Percentiles rank a stretch among this genome's conserved stretches.
Evolutionary conservation across 2,329 filamentous ascomycete species (phyloP).

Genomic region (Neofusicoccum laricinum): DNA sequence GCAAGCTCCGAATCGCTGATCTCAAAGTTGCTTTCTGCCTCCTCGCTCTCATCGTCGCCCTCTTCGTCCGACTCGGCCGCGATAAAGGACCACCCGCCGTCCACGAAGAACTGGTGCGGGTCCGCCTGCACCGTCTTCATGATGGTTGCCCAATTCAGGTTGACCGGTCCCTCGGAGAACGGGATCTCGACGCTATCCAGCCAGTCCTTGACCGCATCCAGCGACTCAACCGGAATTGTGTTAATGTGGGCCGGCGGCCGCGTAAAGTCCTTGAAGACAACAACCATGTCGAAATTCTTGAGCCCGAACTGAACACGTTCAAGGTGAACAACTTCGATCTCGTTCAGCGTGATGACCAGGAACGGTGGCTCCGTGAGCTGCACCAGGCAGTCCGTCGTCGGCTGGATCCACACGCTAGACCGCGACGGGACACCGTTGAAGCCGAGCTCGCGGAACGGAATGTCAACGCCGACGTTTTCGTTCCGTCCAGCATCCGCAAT

Average conservation of each 20-base stretch:
- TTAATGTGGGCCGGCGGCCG: conserved; percentile 92
- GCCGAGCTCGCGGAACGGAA: conserved; percentile 92
- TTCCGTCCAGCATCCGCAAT: conserved; percentile 92
- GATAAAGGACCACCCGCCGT: conserved; percentile 94
- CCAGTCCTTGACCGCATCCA: conserved; percentile 97
- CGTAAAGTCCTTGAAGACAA: conserved; percentile 96
- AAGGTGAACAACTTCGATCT: conserved; percentile 93
- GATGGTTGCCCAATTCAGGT: conserved; percentile 97
- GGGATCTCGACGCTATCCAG: conserved; percentile 94
- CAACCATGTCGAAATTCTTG: conserved; percentile 98
- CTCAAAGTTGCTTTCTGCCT: conserved; percentile 90
- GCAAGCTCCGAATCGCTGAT: conserved; percentile 79
- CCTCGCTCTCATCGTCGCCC: conserved; percentile 68
- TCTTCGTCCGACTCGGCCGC: conserved; percentile 84
- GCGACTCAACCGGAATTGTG: conserved; percentile 91
- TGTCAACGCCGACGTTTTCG: conserved; percentile 88
- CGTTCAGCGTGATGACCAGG: conserved; percentile 89
- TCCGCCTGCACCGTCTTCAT: conserved; percentile 98
- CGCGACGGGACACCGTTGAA: conserved; percentile 96
- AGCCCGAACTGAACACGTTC: conserved; percentile 94
- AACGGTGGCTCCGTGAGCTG: conserved; percentile 97
- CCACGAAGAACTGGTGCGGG: conserved; percentile 89
- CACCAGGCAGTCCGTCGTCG: conserved; percentile 93
- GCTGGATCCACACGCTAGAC: conserved; percentile 92
- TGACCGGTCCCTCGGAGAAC: conserved; percentile 89